Conservation (phyloP, 192 early-diverging fungal genomes). For the Globomyces pollinis-pini region DNA sequence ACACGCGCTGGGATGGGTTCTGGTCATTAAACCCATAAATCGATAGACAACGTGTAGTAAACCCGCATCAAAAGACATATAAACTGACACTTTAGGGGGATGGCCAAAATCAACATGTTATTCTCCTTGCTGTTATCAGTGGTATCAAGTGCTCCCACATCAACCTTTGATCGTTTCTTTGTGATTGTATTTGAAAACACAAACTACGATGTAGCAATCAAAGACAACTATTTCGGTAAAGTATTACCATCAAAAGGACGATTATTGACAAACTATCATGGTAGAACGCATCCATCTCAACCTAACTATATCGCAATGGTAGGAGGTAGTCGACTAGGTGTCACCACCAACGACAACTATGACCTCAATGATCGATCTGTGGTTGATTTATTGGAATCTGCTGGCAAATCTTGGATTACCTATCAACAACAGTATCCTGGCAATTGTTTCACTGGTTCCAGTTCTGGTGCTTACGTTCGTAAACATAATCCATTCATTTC, state of each 20-base stretch:
- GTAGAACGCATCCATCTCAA: conserved; percentile 54
- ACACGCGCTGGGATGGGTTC: too few relatives aligned
- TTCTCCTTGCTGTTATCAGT: too few relatives aligned
- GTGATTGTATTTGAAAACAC: conserved; percentile 6
- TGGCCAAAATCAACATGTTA: too few relatives aligned
- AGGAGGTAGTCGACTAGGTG: conserved; percentile 37
- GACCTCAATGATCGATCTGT: conserved; percentile 30
- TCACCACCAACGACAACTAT: conserved; percentile 31
- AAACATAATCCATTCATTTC: conserved; percentile 58
- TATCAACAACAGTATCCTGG: conserved; percentile 60
- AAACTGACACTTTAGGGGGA: too few relatives aligned
- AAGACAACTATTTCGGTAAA: not conserved
- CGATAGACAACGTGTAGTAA: too few relatives aligned
- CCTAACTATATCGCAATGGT: conserved; percentile 65
- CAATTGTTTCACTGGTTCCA: conserved; percentile 33
- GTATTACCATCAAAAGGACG: conserved; percentile 18
- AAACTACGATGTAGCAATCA: not conserved
- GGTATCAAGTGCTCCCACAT: too few relatives aligned
- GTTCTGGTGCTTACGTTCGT: conserved; percentile 32
- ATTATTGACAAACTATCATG: conserved; percentile 52
- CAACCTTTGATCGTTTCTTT: conserved; percentile 7
- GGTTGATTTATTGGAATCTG: conserved; percentile 47
- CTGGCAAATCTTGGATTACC: conserved; percentile 50
- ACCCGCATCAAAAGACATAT: too few relatives aligned
- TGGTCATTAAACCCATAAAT: too few relatives aligned